Percentiles rank a stretch among this genome's conserved stretches.
Conservation (phyloP, 495 filamentous ascomycete genomes). For the Aspergillus egyptiacus region DNA sequence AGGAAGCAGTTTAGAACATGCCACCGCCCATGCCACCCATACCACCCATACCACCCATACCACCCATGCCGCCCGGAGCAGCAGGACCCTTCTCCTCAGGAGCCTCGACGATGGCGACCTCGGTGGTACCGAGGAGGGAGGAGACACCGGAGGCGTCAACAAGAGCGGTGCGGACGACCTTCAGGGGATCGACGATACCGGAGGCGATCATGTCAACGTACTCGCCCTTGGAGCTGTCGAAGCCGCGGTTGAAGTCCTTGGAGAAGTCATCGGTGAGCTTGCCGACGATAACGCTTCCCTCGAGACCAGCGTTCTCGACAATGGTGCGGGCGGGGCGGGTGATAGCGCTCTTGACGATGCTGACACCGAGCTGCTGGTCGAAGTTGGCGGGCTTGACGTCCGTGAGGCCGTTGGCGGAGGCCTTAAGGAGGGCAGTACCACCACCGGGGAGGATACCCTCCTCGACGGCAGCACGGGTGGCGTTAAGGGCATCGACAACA, state of each 20-base stretch:
- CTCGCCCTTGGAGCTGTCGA: conserved; percentile 90
- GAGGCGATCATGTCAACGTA: conserved; percentile 97
- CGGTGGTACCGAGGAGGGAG: conserved; percentile 93
- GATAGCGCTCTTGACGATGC: conserved; percentile 95
- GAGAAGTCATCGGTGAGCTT: conserved; percentile 95
- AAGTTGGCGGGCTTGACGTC: conserved; percentile 87
- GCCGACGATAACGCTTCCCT: conserved; percentile 94
- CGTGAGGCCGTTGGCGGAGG: conserved; percentile 78
- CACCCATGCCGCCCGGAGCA: conserved; percentile 38
- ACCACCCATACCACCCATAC: conserved; percentile 62
- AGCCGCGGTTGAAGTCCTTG: conserved; percentile 95
- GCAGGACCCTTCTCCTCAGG: conserved; percentile 78
- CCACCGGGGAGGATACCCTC: conserved; percentile 97
- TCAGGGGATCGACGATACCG: conserved; percentile 97
- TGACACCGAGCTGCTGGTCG: conserved; percentile 97
- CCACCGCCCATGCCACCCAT: conserved; percentile 58
- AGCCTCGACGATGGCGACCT: conserved; percentile 95
- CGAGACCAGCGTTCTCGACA: conserved; percentile 93
- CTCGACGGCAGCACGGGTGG: conserved; percentile 96
- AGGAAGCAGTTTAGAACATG: conserved; percentile 40
- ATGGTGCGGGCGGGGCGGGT: conserved; percentile 90
- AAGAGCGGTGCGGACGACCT: conserved; percentile 94
- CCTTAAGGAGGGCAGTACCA: conserved; percentile 97
- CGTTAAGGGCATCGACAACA: conserved; percentile 96
- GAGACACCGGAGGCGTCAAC: conserved; percentile 95